These are phyloP conservation scores for Acidomyces sp. DNA, from an alignment of 495 filamentous ascomycete genomes.

Conservation along the genomic window DNA sequence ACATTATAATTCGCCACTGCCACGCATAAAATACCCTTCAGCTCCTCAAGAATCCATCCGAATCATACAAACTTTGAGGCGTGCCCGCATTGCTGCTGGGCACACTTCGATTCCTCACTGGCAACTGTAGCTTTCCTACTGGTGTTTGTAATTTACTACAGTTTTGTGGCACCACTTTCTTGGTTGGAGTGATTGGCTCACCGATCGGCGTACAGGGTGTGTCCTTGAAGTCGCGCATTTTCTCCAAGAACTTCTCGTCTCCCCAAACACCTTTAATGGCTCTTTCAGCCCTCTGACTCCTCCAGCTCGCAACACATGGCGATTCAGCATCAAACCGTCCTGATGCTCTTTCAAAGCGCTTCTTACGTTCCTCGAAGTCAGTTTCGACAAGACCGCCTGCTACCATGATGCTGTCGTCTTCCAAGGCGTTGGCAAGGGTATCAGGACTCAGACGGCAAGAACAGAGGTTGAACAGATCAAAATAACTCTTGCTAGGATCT, in stretches of 20 bases:
- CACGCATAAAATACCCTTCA: conserved; percentile 23
- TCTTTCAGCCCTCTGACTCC: not conserved
- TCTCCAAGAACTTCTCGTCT: conserved; percentile 20
- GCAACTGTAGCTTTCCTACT: conserved; percentile 3
- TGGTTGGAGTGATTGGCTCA: conserved; percentile 2
- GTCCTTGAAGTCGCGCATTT: not conserved
- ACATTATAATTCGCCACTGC: too few species aligned
- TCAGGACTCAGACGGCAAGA: conserved; percentile 4
- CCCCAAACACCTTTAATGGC: conserved; percentile 26
- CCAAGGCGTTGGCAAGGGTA: not conserved
- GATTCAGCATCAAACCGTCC: conserved; percentile 12
- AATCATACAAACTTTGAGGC: conserved; percentile 30
- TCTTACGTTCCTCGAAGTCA: conserved; percentile 9
- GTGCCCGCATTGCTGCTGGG: conserved; percentile 17
- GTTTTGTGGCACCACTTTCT: conserved; percentile 6
- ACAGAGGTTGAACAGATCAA: conserved; percentile 14
- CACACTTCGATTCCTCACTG: not conserved
- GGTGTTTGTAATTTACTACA: conserved; percentile 3
- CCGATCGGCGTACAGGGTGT: conserved; percentile 1
- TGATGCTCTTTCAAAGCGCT: conserved; percentile 13
- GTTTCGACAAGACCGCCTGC: conserved; percentile 15
- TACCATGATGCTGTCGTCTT: not conserved
- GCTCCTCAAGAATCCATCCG: conserved; percentile 34
- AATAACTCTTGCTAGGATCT: not conserved
- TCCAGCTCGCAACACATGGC: not conserved